Base-by-base conservation (phyloP, 495 filamentous ascomycete species). In the Talaromyces ruber region DNA sequence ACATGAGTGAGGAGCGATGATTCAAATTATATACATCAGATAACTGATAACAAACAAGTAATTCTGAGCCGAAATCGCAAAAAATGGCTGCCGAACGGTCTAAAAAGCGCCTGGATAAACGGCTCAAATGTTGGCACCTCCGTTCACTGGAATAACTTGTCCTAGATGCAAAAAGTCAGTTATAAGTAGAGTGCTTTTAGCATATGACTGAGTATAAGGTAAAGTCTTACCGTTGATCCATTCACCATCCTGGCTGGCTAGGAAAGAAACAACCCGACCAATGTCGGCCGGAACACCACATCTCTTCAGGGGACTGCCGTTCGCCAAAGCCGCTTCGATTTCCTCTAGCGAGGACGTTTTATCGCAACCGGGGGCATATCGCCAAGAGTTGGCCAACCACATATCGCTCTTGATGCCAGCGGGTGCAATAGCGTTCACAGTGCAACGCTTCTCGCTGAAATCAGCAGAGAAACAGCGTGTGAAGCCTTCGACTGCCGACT, bases 341-440 rank as follows among this genome's bases (percentile, higher is more conserved):
- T 71, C 67, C 61, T 80, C 74, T 0, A 76, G 59, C 1, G 70
- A 67, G 29, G 72, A 75, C 34, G 65, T 71, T 59, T 71, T 65
- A 50, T 74, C 64, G 26, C 72, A 79, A 57, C 78, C 81, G 6
- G 83, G 83, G 29, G 81, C 78, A 65, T 90, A 89, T 61, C 86
- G 81, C 82, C 83, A 85, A 6, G 83, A 79, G 67, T 86, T 86
- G 64, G 83, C 77, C 30, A 82, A 73, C 72, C 82, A 90, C 89
- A 92, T 93, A 66, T 93, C 89, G 34, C 80, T 86, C 83, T 91
- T 91, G 71, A 91, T 84, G 8, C 88, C 89, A 16, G 87, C 89
- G 0, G 89, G 89, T 0, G 89, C 88, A 43, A 92, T 83, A 2
- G 84, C 85, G 62, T 92, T 91, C 63, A 91, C 88, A 0, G 88